phyloP scores from a whole-genome alignment of 1,284 basidiomycete genomes.

The Cryptococcus amylolentus region DNA sequence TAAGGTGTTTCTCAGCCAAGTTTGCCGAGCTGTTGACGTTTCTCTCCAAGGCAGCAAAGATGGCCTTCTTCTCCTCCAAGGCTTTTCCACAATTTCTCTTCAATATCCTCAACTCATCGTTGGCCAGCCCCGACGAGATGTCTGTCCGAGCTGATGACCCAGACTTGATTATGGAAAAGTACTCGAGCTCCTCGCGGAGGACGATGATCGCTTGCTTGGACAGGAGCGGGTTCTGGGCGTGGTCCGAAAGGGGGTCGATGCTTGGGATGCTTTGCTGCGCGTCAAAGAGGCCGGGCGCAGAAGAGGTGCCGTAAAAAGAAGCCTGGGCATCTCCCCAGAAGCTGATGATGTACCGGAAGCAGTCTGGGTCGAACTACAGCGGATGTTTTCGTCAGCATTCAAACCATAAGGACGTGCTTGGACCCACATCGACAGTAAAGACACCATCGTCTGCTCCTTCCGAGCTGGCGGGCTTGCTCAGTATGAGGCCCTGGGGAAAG shows the following conservation, averaged over 20 bases:
- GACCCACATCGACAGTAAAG: constrained; percentile 88
- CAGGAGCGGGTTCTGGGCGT: constrained; percentile 77
- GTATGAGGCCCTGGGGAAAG: constrained; percentile 94
- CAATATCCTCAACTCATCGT: constrained; percentile 66
- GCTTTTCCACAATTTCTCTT: constrained; percentile 82
- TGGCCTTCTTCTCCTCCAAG: constrained; percentile 82
- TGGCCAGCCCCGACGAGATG: constrained; percentile 67
- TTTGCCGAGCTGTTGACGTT: constrained; percentile 99
- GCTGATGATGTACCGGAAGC: constrained; percentile 85
- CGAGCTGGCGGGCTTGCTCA: constrained; percentile 69
- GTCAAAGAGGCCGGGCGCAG: constrained; percentile 66
- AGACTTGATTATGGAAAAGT: constrained; percentile 72
- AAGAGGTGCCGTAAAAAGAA: constrained; percentile 84
- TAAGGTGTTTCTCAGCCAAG: constrained; percentile 95
- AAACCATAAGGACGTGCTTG: not conserved
- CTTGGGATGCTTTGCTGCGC: constrained; percentile 76
- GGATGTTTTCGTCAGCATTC: not conserved
- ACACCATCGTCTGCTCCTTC: constrained; percentile 89
- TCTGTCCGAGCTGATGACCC: constrained; percentile 59
- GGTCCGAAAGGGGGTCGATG: constrained; percentile 31
- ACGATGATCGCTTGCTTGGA: constrained; percentile 98
- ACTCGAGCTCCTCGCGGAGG: constrained; percentile 94
- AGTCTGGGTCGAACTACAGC: constrained; percentile 88
- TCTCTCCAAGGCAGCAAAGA: constrained; percentile 95
- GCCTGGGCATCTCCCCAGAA: constrained; percentile 88